phyloP scores from a whole-genome alignment of 495 filamentous ascomycete genomes.

The Astrocystis sublimbata region DNA sequence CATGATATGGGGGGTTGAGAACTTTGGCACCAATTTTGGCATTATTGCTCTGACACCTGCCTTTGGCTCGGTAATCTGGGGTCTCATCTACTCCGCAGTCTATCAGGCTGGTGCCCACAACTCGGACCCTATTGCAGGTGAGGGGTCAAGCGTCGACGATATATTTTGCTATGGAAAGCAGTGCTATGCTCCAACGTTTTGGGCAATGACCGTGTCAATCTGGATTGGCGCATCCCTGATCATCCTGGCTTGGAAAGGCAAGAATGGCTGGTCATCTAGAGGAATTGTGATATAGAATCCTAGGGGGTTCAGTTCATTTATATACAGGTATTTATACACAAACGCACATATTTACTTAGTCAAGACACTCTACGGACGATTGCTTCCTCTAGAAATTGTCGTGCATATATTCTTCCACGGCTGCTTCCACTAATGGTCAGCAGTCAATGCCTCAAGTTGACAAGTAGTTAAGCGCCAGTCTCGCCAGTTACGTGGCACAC shows the following conservation, averaged over 20 bases:
- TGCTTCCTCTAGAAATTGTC: not conserved
- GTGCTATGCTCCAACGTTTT: conserved; percentile 79
- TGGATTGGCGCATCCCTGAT: conserved; percentile 76
- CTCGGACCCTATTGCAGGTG: conserved; percentile 18
- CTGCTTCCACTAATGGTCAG: not conserved
- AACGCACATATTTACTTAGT: no score
- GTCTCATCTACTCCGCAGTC: conserved; percentile 73
- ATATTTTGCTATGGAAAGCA: conserved; percentile 68
- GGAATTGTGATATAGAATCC: conserved; percentile 65
- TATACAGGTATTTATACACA: not conserved
- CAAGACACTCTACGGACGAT: not conserved
- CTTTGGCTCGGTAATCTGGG: conserved; percentile 80
- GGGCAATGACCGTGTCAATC: conserved; percentile 75
- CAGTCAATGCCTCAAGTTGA: not conserved
- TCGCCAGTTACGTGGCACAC: not conserved
- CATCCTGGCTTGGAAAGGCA: conserved; percentile 77
- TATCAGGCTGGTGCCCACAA: conserved; percentile 66
- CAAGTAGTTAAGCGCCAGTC: not conserved
- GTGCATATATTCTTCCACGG: not conserved
- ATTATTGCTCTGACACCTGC: conserved; percentile 91
- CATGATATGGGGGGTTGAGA: conserved; percentile 96
- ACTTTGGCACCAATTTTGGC: conserved; percentile 98
- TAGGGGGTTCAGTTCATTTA: no score
- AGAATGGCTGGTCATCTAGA: conserved; percentile 70
- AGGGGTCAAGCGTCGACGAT: conserved; percentile 39